Evolutionary conservation across 2,329 filamentous ascomycete species (phyloP).

Genomic region (Madurella mycetomatis): DNA sequence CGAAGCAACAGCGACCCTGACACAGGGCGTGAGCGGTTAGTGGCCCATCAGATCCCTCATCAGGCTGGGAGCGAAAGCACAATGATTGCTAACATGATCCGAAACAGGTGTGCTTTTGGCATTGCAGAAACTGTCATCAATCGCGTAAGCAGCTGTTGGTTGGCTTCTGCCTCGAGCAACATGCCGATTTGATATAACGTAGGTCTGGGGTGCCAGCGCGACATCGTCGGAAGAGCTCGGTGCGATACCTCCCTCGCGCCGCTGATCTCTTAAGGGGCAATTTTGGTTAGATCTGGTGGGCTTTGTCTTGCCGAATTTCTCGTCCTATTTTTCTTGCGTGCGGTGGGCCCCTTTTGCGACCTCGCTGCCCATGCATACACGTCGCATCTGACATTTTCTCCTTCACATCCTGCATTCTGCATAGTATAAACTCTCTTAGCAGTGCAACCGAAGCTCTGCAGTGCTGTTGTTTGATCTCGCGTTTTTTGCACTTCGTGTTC

Average conservation of each 20-base stretch:
- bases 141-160: constrained; percentile 31
- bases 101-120: constrained; percentile 34
- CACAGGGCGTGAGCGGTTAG: constrained; percentile 86
- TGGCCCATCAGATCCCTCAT: constrained; percentile 18
- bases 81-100: not conserved
- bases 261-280: not conserved
- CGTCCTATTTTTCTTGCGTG: not conserved
- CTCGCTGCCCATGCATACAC: no score
- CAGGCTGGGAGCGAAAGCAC: not conserved
- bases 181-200: constrained; percentile 16
- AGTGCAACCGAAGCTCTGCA: not conserved
- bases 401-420: not conserved
- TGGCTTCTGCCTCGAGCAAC: not conserved
- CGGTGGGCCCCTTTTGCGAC: no score
- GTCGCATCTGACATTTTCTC: not conserved
- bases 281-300: not conserved
- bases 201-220: constrained; percentile 17
- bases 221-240: constrained; percentile 20
- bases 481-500: constrained; percentile 2
- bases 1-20: constrained; percentile 77
- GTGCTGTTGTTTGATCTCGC: not conserved
- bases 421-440: not conserved
- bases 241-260: not conserved
- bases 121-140: constrained; percentile 46
- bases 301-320: not conserved